Conservation (phyloP, 768 basidiomycete genomes). For the Russula virescens region DNA sequence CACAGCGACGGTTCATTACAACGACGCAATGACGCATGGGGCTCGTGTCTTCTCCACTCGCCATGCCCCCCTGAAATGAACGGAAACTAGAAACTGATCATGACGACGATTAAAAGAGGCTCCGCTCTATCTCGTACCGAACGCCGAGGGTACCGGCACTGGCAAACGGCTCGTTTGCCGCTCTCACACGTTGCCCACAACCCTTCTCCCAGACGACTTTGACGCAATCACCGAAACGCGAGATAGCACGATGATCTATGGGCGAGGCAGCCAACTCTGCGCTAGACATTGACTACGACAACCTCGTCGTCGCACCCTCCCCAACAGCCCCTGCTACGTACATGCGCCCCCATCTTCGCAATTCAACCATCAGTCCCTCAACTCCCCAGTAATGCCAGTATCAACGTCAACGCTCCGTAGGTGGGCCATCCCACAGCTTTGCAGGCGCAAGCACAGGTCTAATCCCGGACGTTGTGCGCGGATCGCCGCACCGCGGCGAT, state of each 20-base stretch:
- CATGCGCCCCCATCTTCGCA: background rate
- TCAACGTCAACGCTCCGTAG: too few species aligned
- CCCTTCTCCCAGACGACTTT: conserved; percentile 39
- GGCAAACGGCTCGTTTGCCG: conserved; percentile 36
- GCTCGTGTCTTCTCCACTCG: conserved; percentile 1
- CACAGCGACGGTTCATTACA: too few species aligned
- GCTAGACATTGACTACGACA: too few species aligned
- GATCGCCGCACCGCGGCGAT: too few species aligned
- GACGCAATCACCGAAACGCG: too few species aligned
- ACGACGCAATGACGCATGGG: conserved; percentile 23
- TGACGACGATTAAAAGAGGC: conserved; percentile 8
- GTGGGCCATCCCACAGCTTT: conserved; percentile 20
- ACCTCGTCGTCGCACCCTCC: conserved; percentile 13
- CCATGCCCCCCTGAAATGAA: background rate
- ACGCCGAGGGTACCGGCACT: conserved; percentile 33
- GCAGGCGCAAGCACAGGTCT: too few species aligned
- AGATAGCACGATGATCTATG: too few species aligned
- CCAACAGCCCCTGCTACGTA: background rate
- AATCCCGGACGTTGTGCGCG: background rate
- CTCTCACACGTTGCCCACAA: conserved; percentile 35
- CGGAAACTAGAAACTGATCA: too few species aligned
- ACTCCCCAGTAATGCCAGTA: background rate
- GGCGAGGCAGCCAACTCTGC: too few species aligned
- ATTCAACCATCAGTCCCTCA: too few species aligned
- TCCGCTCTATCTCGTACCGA: conserved; percentile 35